Conservation (phyloP, 1,284 basidiomycete genomes). For the Trametes versicolor region DNA sequence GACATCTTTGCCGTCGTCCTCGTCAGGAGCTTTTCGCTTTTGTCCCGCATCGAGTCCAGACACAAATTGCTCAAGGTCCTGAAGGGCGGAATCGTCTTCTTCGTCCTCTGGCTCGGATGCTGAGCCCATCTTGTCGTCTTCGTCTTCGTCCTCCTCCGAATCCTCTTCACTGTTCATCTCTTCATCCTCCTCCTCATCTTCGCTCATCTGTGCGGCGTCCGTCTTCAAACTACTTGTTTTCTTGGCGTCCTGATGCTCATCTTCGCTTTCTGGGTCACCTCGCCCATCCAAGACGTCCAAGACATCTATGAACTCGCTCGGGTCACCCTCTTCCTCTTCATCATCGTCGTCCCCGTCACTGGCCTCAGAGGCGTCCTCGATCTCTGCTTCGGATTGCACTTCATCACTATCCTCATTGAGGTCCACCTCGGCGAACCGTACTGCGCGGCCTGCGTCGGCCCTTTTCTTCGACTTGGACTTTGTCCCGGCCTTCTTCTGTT, state of each 20-base stretch:
- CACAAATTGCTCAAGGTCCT: constrained; percentile 78
- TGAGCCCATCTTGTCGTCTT: constrained; percentile 54
- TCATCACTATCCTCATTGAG: constrained; percentile 68
- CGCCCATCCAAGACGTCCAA: constrained; percentile 75
- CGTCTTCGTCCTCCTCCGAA: constrained; percentile 47
- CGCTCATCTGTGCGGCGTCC: constrained; percentile 5
- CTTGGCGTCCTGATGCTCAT: constrained; percentile 31
- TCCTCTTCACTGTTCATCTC: constrained; percentile 11
- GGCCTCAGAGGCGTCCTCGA: constrained; percentile 38
- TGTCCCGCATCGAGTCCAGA: constrained; percentile 71
- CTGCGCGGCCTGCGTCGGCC: constrained; percentile 37
- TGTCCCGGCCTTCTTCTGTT: constrained; percentile 20
- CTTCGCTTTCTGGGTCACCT: constrained; percentile 55
- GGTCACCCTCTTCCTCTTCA: constrained; percentile 60
- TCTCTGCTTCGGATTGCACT: constrained; percentile 47
- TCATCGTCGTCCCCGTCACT: constrained; percentile 48
- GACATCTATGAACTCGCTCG: constrained; percentile 72
- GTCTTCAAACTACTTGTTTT: constrained; percentile 28
- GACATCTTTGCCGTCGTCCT: constrained; percentile 44
- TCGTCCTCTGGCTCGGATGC: constrained; percentile 69
- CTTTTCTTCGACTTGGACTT: constrained; percentile 37
- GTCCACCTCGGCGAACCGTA: constrained; percentile 66
- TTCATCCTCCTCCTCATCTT: constrained; percentile 23
- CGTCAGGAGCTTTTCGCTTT: constrained; percentile 76
- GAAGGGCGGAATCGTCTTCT: constrained; percentile 63